Evolutionary conservation across 2,329 filamentous ascomycete genomes (phyloP).

Genomic region (Aspergillus neoniger): DNA sequence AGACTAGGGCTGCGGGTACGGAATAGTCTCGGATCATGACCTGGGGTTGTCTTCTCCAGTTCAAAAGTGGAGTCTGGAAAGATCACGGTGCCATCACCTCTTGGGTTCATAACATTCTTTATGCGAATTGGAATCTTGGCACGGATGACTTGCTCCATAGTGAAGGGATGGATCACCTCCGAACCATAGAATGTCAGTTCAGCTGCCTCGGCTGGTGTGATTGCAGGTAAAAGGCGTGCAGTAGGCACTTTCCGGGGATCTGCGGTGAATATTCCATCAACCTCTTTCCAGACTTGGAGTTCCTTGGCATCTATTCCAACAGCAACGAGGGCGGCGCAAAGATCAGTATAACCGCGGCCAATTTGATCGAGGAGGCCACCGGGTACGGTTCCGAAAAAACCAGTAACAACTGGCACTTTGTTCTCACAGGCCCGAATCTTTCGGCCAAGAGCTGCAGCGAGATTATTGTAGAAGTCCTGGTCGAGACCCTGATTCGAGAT

Average conservation of each 20-base stretch:
- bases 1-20: conserved; percentile 51
- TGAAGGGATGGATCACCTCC: conserved; percentile 97
- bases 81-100: conserved; percentile 63
- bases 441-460: conserved; percentile 62
- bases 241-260: conserved; percentile 90
- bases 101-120: conserved; percentile 70
- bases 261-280: conserved; percentile 88
- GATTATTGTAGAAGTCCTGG: conserved; percentile 68
- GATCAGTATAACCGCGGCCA: conserved; percentile 92
- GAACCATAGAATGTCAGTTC: conserved; percentile 93
- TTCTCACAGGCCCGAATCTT: conserved; percentile 66
- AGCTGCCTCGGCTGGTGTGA: conserved; percentile 92
- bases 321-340: conserved; percentile 88
- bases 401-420: conserved; percentile 78
- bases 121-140: conserved; percentile 68
- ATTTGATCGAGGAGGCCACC: conserved; percentile 89
- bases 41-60: conserved; percentile 50
- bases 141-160: conserved; percentile 86
- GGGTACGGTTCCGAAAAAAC: conserved; percentile 92
- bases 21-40: conserved; percentile 60
- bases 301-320: conserved; percentile 86
- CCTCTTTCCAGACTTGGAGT: conserved; percentile 98
- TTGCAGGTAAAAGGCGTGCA: conserved; percentile 80
- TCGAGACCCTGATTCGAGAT: conserved; percentile 59
- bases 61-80: conserved; percentile 70